A percentile compares a stretch with the other conserved stretches of the same genome.
Conservation (phyloP, 768 basidiomycete species). For the Trametes villosa region DNA sequence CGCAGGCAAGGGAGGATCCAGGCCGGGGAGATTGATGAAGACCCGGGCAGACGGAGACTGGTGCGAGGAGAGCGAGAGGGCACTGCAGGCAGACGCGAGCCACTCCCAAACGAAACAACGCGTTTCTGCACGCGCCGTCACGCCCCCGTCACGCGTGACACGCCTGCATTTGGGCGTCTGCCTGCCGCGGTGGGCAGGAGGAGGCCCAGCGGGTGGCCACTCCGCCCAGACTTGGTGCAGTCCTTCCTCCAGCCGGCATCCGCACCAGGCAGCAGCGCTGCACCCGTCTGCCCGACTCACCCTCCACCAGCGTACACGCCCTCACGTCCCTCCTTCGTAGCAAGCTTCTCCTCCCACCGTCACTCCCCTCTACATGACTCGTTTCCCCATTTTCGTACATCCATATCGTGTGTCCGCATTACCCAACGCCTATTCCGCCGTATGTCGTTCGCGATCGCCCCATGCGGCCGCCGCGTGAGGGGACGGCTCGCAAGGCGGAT, state of each 20-base stretch:
- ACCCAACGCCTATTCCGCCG: conserved; percentile 3
- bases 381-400: conserved; percentile 1
- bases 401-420: background rate
- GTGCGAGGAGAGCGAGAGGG: too few species aligned
- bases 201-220: too few species aligned
- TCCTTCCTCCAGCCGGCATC: background rate
- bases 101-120: too few species aligned
- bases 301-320: background rate
- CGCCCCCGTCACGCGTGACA: too few species aligned
- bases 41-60: conserved; percentile 14
- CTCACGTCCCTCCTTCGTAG: background rate
- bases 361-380: conserved; percentile 1
- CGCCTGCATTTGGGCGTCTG: too few species aligned
- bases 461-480: conserved; percentile 16
- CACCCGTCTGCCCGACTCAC: background rate
- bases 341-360: background rate
- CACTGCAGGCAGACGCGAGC: too few species aligned
- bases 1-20: background rate
- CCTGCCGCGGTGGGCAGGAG: too few species aligned
- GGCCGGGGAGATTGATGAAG: background rate
- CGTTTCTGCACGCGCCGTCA: too few species aligned
- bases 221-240: too few species aligned
- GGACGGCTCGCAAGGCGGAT: background rate
- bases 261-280: background rate
- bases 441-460: conserved; percentile 1